These are phyloP conservation scores for Paecilomyces sp. DNA, from an alignment of 2,329 filamentous ascomycete genomes.

Conservation along the genomic window DNA sequence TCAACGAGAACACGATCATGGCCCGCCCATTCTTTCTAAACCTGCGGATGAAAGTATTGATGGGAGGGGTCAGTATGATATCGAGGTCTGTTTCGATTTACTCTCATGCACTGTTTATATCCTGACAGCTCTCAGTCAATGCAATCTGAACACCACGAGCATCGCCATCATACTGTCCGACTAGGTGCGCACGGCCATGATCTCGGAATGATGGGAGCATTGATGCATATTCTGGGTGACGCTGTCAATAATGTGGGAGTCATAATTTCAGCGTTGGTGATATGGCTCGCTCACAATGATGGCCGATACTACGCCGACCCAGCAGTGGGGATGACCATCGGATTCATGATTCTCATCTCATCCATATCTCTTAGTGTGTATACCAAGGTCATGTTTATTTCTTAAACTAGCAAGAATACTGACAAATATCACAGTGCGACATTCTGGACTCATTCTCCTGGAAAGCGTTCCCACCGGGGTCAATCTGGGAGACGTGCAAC, in stretches of 20 bases:
- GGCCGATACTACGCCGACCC: conserved; percentile 66
- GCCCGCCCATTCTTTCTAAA: conserved; percentile 3
- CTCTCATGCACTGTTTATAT: background rate
- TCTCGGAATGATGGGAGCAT: conserved; percentile 63
- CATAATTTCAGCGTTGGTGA: conserved; percentile 60
- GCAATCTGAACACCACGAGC: conserved; percentile 13
- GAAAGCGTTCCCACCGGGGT: conserved; percentile 59
- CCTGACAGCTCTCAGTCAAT: background rate
- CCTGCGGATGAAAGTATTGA: background rate
- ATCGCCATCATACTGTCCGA: conserved; percentile 19
- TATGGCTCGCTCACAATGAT: conserved; percentile 57
- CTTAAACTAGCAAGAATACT: background rate
- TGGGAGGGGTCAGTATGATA: background rate
- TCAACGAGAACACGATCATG: conserved; percentile 3
- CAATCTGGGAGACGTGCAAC: conserved; percentile 55
- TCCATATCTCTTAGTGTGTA: conserved; percentile 49
- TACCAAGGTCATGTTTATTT: background rate
- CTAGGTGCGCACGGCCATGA: conserved; percentile 45
- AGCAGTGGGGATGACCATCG: conserved; percentile 60
- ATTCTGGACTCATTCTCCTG: conserved; percentile 56
- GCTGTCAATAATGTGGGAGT: conserved; percentile 71
- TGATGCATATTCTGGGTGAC: conserved; percentile 66
- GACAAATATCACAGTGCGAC: conserved; percentile 13
- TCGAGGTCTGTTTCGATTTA: background rate
- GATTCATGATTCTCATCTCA: conserved; percentile 63